Evolutionary conservation across 2,329 filamentous ascomycete species (phyloP), one percentile per base, ranked within the genome.

Genomic region (Hypoxylon rubiginosum): DNA sequence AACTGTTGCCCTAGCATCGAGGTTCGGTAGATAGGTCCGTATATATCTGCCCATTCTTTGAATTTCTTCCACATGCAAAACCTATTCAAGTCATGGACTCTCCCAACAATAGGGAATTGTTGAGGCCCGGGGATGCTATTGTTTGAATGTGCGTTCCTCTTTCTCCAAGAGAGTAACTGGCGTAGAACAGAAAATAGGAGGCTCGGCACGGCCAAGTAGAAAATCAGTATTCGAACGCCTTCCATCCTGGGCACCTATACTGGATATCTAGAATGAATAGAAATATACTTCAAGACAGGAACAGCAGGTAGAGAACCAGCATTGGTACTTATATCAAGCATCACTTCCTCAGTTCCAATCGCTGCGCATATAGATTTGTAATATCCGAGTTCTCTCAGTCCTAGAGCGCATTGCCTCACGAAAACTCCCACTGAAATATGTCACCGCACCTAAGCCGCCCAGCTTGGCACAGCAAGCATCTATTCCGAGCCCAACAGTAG

Each of bases 11-110:
- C 75, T 10, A 77, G 17, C 74, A 77, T 77, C 46, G 74, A 76
- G 8, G 75, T 77, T 57, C 75, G 71, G 57, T 76, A 77, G 30
- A 77, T 77, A 0, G 75, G 74, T 11, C 75, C 75, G 39, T 75
- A 63, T 13, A 71, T 71, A 54, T 77, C 74, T 4, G 70, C 74
- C 74, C 75, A 77, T 60, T 77, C 74, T 39, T 75, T 77, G 62
- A 85, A 84, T 75, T 85, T 85, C 70, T 84, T 79, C 83, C 83
- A 85, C 72, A 84, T 76, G 21, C 76, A 75, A 62, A 83, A 81
- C 45, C 80, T 78, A 8, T 83, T 80, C 1, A 85, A 69, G 64
- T 85, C 83, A 67, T 85, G 83, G 13, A 85, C 78, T 51, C 83
- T 80, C 30, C 83, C 83, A 17, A 85, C 75, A 21, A 85, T 72